A percentile compares a stretch with the other conserved stretches of the same genome.
These are phyloP conservation scores for Porosira glacialis DNA, from an alignment of 352 stramenopile genomes.

Conservation along the genomic window DNA sequence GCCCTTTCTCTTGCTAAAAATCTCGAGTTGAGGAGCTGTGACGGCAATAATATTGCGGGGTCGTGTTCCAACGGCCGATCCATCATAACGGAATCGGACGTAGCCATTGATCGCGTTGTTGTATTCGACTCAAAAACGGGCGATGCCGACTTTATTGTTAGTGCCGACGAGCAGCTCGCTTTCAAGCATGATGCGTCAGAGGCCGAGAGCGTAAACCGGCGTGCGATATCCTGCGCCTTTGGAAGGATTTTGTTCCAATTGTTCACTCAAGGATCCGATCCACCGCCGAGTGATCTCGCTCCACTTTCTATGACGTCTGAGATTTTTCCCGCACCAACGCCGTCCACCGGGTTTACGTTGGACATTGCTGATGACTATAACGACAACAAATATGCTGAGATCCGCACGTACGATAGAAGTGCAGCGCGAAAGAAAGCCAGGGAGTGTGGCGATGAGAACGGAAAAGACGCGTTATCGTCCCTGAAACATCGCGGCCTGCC, in stretches of 20 bases:
- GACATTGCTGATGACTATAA: no score
- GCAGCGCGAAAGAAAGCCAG: no score
- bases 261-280: constrained; percentile 3
- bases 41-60: not conserved
- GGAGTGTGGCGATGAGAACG: not conserved
- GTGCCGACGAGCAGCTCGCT: constrained; percentile 7
- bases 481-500: constrained; percentile 6
- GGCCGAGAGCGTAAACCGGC: constrained; percentile 17
- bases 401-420: no score
- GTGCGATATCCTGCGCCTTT: constrained; percentile 20
- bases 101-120: constrained; percentile 6
- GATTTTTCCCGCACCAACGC: no score
- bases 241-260: constrained; percentile 22
- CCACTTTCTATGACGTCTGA: no score
- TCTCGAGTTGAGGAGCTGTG: not conserved
- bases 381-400: no score
- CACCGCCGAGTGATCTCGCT: no score
- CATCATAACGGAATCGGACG: constrained; percentile 3
- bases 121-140: constrained; percentile 1
- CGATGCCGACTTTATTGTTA: constrained; percentile 11
- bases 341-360: no score
- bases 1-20: constrained; percentile 14
- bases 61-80: not conserved
- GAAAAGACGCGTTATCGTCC: constrained; percentile 5
- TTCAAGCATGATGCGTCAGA: not conserved